Conservation (phyloP, 1,139 yeast species). For the Yamadazyma spencermartinsiae region DNA sequence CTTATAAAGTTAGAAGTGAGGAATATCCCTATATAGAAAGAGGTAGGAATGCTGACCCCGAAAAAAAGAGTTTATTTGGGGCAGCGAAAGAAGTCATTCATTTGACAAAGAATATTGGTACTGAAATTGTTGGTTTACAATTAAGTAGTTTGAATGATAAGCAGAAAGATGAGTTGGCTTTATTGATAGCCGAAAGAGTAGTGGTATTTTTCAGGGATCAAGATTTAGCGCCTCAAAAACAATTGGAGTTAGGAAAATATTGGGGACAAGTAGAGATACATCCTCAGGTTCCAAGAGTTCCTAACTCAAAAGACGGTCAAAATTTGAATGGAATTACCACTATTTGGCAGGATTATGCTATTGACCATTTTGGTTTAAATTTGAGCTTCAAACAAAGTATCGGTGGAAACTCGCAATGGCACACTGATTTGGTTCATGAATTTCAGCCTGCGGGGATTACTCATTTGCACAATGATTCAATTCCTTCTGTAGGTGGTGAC, state of each 20-base stretch:
- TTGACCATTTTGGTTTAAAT: conserved; percentile 21
- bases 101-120: conserved; percentile 52
- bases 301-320: conserved; percentile 22
- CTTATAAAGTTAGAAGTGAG: conserved; percentile 41
- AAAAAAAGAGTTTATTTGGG: conserved; percentile 51
- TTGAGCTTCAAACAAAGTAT: conserved; percentile 31
- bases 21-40: conserved; percentile 46
- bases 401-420: conserved; percentile 39
- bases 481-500: conserved; percentile 39
- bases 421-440: conserved; percentile 40
- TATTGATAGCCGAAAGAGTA: conserved; percentile 43
- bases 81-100: conserved; percentile 51
- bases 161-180: conserved; percentile 53
- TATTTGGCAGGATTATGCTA: conserved; percentile 51
- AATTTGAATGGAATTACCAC: conserved; percentile 43
- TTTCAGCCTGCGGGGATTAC: conserved; percentile 41
- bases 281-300: conserved; percentile 38
- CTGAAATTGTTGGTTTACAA: conserved; percentile 58
- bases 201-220: conserved; percentile 46
- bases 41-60: conserved; percentile 52
- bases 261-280: conserved; percentile 47
- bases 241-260: conserved; percentile 44
- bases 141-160: conserved; percentile 47
- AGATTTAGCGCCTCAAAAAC: conserved; percentile 45
- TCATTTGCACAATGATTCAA: conserved; percentile 36